Evolutionary conservation across 2,329 filamentous ascomycete species (phyloP).

Genomic region (Paraphoma sp.): DNA sequence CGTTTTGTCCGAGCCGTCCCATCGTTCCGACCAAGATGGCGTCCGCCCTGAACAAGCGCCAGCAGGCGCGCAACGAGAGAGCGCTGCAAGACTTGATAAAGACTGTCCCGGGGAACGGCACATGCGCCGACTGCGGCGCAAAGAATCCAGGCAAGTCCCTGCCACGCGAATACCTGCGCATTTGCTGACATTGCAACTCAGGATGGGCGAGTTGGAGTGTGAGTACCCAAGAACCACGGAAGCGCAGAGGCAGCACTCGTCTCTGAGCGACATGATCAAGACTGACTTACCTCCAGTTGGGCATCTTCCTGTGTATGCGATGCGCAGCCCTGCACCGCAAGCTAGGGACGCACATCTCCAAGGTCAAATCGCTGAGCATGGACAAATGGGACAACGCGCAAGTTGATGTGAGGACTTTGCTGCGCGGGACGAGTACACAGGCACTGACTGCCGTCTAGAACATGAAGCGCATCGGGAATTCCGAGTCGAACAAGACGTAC

Average conservation of each 20-base stretch:
- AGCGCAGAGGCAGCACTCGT: slow-evolving; percentile 7
- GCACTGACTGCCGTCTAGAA: slow-evolving; percentile 62
- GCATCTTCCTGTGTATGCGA: slow-evolving; percentile 96
- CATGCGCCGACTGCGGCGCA: slow-evolving; percentile 90
- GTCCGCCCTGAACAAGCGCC: slow-evolving; percentile 84
- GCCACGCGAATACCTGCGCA: slow-evolving; percentile 8
- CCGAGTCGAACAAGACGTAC: slow-evolving; percentile 83
- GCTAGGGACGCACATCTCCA: slow-evolving; percentile 95
- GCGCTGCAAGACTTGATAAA: slow-evolving; percentile 87
- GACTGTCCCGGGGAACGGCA: slow-evolving; percentile 83
- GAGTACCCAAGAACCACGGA: slow-evolving; percentile 47
- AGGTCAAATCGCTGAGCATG: slow-evolving; percentile 98
- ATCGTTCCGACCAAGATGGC: slow-evolving; percentile 62
- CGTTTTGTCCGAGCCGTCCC: slow-evolving; percentile 23
- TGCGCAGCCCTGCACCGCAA: slow-evolving; percentile 96
- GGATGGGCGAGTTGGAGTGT: slow-evolving; percentile 98
- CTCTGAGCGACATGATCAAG: not conserved
- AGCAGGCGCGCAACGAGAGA: slow-evolving; percentile 97
- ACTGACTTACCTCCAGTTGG: slow-evolving; percentile 66
- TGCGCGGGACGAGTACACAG: not conserved
- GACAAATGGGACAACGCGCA: slow-evolving; percentile 96
- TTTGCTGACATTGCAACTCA: slow-evolving; percentile 52
- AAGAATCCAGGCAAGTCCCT: slow-evolving; percentile 81
- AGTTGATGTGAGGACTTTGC: slow-evolving; percentile 76
- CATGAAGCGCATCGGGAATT: slow-evolving; percentile 93